Evolutionary conservation across 1,284 basidiomycete genomes (phyloP).

Genomic region (Coniferiporia sulphurascens): DNA sequence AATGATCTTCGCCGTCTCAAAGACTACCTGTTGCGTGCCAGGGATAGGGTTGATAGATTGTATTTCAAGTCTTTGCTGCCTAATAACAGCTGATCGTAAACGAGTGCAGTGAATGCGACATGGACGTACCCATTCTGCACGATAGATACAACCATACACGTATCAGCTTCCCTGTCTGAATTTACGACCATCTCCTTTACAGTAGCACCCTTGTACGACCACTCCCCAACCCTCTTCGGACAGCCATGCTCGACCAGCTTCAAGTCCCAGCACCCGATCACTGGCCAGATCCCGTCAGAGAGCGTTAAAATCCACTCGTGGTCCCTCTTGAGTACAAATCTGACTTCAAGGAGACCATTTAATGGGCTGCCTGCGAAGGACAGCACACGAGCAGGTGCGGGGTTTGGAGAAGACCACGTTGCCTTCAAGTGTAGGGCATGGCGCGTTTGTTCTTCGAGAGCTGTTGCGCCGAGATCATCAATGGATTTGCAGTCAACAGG

Average conservation of each 20-base stretch:
- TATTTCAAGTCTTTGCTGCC: slow-evolving; percentile 20
- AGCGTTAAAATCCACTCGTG: slow-evolving; percentile 43
- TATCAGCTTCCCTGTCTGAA: slow-evolving; percentile 37
- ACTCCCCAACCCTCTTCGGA: slow-evolving; percentile 35
- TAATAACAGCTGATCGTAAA: slow-evolving; percentile 20
- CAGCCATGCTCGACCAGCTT: not conserved
- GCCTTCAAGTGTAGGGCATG: slow-evolving; percentile 39
- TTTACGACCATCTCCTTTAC: slow-evolving; percentile 46
- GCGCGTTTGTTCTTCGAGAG: slow-evolving; percentile 42
- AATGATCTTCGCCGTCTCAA: slow-evolving; percentile 21
- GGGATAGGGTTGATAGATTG: slow-evolving; percentile 11
- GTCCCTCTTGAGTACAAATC: slow-evolving; percentile 33
- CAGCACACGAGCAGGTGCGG: slow-evolving; percentile 19
- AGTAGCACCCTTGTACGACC: slow-evolving; percentile 45
- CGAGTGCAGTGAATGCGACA: slow-evolving; percentile 9
- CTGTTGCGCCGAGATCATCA: slow-evolving; percentile 29
- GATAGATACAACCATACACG: slow-evolving; percentile 44
- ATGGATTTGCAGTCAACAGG: slow-evolving; percentile 40
- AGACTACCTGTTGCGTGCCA: slow-evolving; percentile 19
- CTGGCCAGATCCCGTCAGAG: slow-evolving; percentile 54
- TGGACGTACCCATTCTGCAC: slow-evolving; percentile 36
- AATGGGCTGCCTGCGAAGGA: slow-evolving; percentile 27
- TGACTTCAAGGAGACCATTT: slow-evolving; percentile 24
- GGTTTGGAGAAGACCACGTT: slow-evolving; percentile 39
- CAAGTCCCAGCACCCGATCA: slow-evolving; percentile 48